phyloP scores from a whole-genome alignment of 2,329 filamentous ascomycete species.

The Monosporascus sp. region DNA sequence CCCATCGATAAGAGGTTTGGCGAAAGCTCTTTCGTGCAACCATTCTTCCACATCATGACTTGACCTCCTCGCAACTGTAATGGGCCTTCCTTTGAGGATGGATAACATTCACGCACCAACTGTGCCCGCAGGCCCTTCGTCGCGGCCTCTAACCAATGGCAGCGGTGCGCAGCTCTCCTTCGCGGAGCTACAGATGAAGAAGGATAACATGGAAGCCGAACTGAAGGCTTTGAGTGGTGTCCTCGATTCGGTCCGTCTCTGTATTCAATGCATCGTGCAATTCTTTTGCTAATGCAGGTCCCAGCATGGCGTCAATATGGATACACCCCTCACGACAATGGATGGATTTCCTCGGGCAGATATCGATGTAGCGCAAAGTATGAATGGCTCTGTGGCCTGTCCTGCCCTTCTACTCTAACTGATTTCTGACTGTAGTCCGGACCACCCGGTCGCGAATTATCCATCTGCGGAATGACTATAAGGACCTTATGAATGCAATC shows the following conservation, averaged over 20 bases:
- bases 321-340: slow-evolving; percentile 75
- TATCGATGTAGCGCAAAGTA: slow-evolving; percentile 92
- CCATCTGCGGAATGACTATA: slow-evolving; percentile 86
- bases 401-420: background rate
- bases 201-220: slow-evolving; percentile 80
- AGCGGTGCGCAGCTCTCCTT: slow-evolving; percentile 63
- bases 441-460: slow-evolving; percentile 92
- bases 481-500: slow-evolving; percentile 75
- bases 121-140: slow-evolving; percentile 69
- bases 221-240: slow-evolving; percentile 79
- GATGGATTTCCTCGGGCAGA: slow-evolving; percentile 93
- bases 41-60: slow-evolving; percentile 11
- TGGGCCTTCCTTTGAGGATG: slow-evolving; percentile 41
- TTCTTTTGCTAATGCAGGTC: slow-evolving; percentile 10
- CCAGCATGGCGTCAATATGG: slow-evolving; percentile 91
- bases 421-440: slow-evolving; percentile 56
- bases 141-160: slow-evolving; percentile 56
- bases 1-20: too few relatives aligned
- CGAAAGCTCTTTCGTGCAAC: background rate
- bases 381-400: slow-evolving; percentile 14
- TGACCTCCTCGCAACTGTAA: slow-evolving; percentile 13
- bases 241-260: slow-evolving; percentile 70
- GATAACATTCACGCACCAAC: slow-evolving; percentile 55
- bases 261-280: slow-evolving; percentile 2
- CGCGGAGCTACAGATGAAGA: slow-evolving; percentile 75